phyloP scores from a whole-genome alignment of 805 yeast species.

The Candida adriatica region DNA sequence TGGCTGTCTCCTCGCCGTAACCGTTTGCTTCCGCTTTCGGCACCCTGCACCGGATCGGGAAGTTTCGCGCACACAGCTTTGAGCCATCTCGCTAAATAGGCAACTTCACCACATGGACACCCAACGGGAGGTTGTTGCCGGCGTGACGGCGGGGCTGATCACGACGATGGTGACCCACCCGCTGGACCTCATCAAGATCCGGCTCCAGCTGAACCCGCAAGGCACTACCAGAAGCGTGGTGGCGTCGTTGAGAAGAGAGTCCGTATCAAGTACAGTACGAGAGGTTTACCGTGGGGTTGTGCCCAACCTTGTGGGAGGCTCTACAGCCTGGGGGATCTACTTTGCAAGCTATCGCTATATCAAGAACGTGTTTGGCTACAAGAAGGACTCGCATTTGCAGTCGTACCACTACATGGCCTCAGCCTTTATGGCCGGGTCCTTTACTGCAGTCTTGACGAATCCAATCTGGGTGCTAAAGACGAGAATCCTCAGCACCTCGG shows the following conservation, averaged over 20 bases:
- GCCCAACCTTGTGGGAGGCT: constrained; percentile 74
- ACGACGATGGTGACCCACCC: constrained; percentile 87
- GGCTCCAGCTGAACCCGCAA: constrained; percentile 59
- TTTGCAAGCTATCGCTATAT: constrained; percentile 68
- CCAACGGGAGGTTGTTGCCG: constrained; percentile 42
- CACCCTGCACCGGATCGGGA: too few species aligned
- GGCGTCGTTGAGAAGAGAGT: constrained; percentile 2
- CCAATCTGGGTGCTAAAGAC: constrained; percentile 97
- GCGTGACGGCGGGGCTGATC: constrained; percentile 71
- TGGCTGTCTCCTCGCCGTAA: too few species aligned
- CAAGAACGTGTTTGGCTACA: constrained; percentile 33
- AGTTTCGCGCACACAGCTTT: too few species aligned
- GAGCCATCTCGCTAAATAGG: too few species aligned
- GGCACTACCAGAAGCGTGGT: constrained; percentile 5
- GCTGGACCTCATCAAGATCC: constrained; percentile 73
- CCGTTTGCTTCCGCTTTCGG: too few species aligned
- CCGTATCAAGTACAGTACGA: constrained; percentile 13
- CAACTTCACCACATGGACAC: too few species aligned
- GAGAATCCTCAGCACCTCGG: constrained; percentile 43
- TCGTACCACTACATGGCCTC: constrained; percentile 43
- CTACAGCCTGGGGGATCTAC: constrained; percentile 84
- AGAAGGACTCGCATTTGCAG: constrained; percentile 29
- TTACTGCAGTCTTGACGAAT: constrained; percentile 74
- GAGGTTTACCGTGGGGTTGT: constrained; percentile 19
- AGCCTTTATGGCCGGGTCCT: constrained; percentile 65